phyloP scores from a whole-genome alignment of 495 filamentous ascomycete genomes.

The Hypomontagnella submonticulosa region DNA sequence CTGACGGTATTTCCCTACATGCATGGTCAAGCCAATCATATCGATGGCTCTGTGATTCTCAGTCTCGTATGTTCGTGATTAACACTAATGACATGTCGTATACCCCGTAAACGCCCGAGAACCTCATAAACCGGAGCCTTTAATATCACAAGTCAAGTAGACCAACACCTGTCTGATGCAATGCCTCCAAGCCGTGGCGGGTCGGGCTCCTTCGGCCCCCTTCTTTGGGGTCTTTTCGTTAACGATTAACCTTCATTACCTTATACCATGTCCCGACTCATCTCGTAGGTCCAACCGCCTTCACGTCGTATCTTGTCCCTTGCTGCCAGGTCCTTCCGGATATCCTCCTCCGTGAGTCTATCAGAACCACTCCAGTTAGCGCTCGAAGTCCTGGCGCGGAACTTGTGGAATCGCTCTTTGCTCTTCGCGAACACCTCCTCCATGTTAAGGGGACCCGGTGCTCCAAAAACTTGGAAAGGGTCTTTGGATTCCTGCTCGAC shows the following conservation, averaged over 20 bases:
- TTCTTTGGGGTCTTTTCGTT: background rate
- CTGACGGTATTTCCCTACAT: slow-evolving; percentile 25
- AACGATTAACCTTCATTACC: background rate
- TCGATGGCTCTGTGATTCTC: slow-evolving; percentile 3
- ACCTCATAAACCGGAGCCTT: slow-evolving; percentile 19
- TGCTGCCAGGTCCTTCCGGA: slow-evolving; percentile 80
- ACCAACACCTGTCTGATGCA: slow-evolving; percentile 43
- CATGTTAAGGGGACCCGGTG: slow-evolving; percentile 84
- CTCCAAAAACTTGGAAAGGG: slow-evolving; percentile 88
- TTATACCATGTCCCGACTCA: slow-evolving; percentile 56
- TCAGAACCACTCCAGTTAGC: slow-evolving; percentile 94
- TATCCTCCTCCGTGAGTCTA: slow-evolving; percentile 87
- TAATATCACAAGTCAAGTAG: slow-evolving; percentile 28
- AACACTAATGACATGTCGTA: slow-evolving; percentile 20
- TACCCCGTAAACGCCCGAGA: slow-evolving; percentile 26
- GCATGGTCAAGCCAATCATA: slow-evolving; percentile 14
- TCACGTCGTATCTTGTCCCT: slow-evolving; percentile 82
- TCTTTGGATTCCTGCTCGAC: slow-evolving; percentile 82
- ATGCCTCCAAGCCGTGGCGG: slow-evolving; percentile 4
- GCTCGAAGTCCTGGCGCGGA: slow-evolving; percentile 87
- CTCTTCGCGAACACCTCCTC: slow-evolving; percentile 92
- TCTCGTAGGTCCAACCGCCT: slow-evolving; percentile 84
- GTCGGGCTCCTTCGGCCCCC: background rate
- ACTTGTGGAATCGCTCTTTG: slow-evolving; percentile 83
- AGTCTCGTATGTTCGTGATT: slow-evolving; percentile 23